Percentiles rank a stretch among this genome's conserved stretches.
Evolutionary conservation across 1,284 basidiomycete species (phyloP).

Genomic region (Clitocybe nebularis): DNA sequence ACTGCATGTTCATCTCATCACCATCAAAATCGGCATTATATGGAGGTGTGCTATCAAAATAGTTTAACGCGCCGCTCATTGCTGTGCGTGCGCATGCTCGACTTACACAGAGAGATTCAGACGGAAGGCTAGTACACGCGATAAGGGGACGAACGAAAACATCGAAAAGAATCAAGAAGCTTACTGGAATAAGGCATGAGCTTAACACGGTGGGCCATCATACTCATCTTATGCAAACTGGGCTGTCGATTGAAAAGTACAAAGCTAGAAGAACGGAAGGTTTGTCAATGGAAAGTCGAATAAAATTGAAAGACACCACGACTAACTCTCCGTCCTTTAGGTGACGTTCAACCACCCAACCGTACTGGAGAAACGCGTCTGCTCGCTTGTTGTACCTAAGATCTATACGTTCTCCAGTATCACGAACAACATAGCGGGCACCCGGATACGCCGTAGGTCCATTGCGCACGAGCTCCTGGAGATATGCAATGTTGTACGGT

Average conservation of each 20-base stretch:
- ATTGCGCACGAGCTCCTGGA: slow-evolving; percentile 95
- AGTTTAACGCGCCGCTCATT: slow-evolving; percentile 25
- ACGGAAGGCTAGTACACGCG: slow-evolving; percentile 72
- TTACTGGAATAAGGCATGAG: slow-evolving; percentile 98
- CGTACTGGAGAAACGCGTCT: slow-evolving; percentile 96
- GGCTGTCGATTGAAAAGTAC: slow-evolving; percentile 99
- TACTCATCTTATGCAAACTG: slow-evolving; percentile 99
- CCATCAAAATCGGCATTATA: slow-evolving; percentile 99
- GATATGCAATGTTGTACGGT: slow-evolving; percentile 93
- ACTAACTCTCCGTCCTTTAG: slow-evolving; percentile 96
- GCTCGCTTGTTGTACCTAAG: slow-evolving; percentile 96
- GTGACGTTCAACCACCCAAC: slow-evolving; percentile 99
- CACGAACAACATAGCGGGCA: slow-evolving; percentile 95
- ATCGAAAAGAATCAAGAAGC: slow-evolving; percentile 28
- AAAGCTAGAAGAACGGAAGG: slow-evolving; percentile 58
- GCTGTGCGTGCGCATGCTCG: slow-evolving; percentile 15
- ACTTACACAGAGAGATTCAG: slow-evolving; percentile 94
- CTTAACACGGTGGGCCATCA: slow-evolving; percentile 99
- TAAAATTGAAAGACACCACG: not conserved
- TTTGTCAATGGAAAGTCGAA: slow-evolving; percentile 5
- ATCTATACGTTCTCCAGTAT: slow-evolving; percentile 98
- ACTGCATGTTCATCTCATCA: slow-evolving; percentile 99
- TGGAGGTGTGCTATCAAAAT: slow-evolving; percentile 63
- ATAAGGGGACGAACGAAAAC: slow-evolving; percentile 23
- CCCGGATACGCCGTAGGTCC: slow-evolving; percentile 96